Evolutionary conservation across 2,329 filamentous ascomycete species (phyloP), one percentile per base, ranked within the genome.

Genomic region (Coniella lustricola): DNA sequence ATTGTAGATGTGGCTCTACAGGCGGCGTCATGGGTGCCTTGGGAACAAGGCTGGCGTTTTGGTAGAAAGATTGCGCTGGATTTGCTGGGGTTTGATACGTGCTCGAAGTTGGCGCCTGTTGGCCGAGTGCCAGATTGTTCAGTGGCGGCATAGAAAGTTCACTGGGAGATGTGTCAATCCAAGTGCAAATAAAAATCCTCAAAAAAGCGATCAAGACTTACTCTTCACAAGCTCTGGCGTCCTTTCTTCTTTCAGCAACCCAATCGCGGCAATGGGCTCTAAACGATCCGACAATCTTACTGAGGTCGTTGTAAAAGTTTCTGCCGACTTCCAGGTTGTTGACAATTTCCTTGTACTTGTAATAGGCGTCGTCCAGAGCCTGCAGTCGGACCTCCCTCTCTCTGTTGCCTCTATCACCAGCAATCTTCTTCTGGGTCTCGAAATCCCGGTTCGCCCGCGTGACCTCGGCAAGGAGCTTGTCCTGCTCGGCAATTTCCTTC

Each of bases 241-340:
- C 91, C 55, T 85, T 80, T 44, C 90, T 79, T 45, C 93, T 76
- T 61, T 89, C 81, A 22, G 90, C 84, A 1, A 86, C 85, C 74
- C 94, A 97, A 2, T 76, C 78, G 56, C 82, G 83, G 32, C 87
- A 86, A 48, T 74, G 65, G 56, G 96, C 91, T 16, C 90, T 76
- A 64, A 96, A 97, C 9, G 71, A 71, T 1, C 82, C 84, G 1
- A 95, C 87, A 54, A 97, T 90, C 66, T 85, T 87, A 40, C 86
- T 87, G 4, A 98, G 75, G 61, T 97, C 90, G 57, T 98, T 98
- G 71, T 97, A 98, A 63, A 98, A 98, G 64, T 93, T 96, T 46
- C 91, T 76, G 1, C 89, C 93, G 0, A 86, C 87, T 56, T 97
- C 91, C 3, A 96, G 75, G 61, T 97, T 95, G 55, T 81, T 87